Conservation (phyloP, 768 basidiomycete genomes). For the Russula lepida region DNA sequence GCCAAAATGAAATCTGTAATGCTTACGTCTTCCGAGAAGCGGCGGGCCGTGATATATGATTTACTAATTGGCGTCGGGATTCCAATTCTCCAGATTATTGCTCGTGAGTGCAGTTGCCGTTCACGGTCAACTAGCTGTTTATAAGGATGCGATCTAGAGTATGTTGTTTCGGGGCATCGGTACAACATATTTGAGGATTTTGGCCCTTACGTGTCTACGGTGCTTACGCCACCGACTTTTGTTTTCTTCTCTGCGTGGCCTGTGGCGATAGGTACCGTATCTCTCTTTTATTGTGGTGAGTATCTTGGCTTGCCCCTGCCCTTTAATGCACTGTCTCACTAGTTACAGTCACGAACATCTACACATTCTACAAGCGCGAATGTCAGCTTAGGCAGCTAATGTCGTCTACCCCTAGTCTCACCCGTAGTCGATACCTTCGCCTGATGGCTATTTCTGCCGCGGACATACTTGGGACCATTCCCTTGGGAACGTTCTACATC, state of each 20-base stretch:
- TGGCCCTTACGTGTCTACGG: constrained; percentile 36
- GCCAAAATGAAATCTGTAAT: constrained; percentile 29
- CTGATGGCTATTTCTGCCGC: background rate
- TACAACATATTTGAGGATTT: constrained; percentile 30
- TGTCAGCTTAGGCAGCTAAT: constrained; percentile 23
- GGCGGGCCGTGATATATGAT: background rate
- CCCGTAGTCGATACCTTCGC: constrained; percentile 1
- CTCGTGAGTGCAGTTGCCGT: background rate
- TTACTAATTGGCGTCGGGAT: constrained; percentile 26
- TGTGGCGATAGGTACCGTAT: constrained; percentile 16
- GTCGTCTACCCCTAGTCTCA: constrained; percentile 29
- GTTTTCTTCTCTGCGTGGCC: constrained; percentile 30
- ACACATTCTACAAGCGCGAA: constrained; percentile 23
- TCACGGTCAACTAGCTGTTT: background rate
- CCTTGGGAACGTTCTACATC: background rate
- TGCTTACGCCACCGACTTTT: constrained; percentile 25
- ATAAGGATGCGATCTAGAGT: background rate
- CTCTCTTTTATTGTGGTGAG: constrained; percentile 35
- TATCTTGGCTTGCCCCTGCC: background rate
- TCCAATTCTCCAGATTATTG: constrained; percentile 2
- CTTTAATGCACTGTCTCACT: background rate
- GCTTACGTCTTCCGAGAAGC: constrained; percentile 15
- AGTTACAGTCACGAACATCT: constrained; percentile 23
- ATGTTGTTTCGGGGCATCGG: background rate
- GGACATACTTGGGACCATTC: background rate